Evolutionary conservation across 176 grass and related monocot species (phyloP).

Genomic region (sorghum (Sorghum bicolor)): Sorghum_bicolor_NCBIv3 NC_012879.2:46189501-46190000

Average conservation of each 20-base stretch:
- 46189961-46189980: no score
- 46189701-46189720: neutral
- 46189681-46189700: slow-evolving; percentile 70
- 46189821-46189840: no score
- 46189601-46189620: slow-evolving; percentile 87
- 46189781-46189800: slow-evolving; percentile 56
- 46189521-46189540: no score
- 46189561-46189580: slow-evolving; percentile 41
- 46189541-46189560: no score
- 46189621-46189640: slow-evolving; percentile 56
- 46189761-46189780: slow-evolving; percentile 35
- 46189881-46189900: neutral
- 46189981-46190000: no score
- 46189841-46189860: neutral
- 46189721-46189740: neutral
- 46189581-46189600: slow-evolving; percentile 94
- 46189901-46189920: neutral
- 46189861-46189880: neutral
- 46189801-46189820: slow-evolving; percentile 68
- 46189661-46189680: slow-evolving; percentile 83
- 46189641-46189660: slow-evolving; percentile 66
- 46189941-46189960: no score
- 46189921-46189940: no score
- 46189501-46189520: slow-evolving; percentile 1
- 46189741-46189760: neutral